Conservation (phyloP, 148 eudicot species). For the Camellia granthamiana region DNA sequence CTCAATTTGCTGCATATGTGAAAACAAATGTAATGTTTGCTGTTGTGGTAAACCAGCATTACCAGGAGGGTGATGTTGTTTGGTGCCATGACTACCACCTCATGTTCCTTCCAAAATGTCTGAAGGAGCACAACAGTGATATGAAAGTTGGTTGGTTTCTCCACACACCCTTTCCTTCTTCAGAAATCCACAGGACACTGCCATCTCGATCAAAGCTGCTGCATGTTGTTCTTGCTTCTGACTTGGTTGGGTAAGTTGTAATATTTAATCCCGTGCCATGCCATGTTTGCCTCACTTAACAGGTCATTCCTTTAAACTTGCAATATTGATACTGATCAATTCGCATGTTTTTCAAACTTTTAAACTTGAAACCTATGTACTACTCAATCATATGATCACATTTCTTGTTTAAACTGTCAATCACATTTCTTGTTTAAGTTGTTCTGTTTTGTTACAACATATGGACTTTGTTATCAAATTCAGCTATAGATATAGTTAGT, state of each 20-base stretch:
- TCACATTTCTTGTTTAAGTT: too few species aligned
- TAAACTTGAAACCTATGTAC: not conserved
- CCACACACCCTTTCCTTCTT: conserved; percentile 91
- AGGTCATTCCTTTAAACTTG: not conserved
- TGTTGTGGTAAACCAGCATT: conserved; percentile 72
- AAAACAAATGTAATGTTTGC: conserved; percentile 94
- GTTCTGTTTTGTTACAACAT: too few species aligned
- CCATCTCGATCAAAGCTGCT: conserved; percentile 85
- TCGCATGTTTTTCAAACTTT: not conserved
- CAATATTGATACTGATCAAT: not conserved
- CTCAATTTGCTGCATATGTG: conserved; percentile 81
- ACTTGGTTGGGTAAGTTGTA: conserved; percentile 73
- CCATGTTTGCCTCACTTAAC: not conserved
- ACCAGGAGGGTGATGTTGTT: conserved; percentile 84
- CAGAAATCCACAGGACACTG: conserved; percentile 85
- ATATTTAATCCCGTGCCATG: not conserved
- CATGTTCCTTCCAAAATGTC: conserved; percentile 85
- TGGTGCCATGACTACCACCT: conserved; percentile 99
- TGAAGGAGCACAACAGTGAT: conserved; percentile 57
- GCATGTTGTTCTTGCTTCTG: conserved; percentile 77
- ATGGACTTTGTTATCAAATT: too few species aligned
- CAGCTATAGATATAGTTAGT: too few species aligned
- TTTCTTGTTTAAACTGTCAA: not conserved
- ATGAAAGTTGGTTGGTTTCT: conserved; percentile 98
- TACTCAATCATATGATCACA: not conserved